phyloP scores from a whole-genome alignment of 805 yeast genomes.

The Saturnispora sekii region DNA sequence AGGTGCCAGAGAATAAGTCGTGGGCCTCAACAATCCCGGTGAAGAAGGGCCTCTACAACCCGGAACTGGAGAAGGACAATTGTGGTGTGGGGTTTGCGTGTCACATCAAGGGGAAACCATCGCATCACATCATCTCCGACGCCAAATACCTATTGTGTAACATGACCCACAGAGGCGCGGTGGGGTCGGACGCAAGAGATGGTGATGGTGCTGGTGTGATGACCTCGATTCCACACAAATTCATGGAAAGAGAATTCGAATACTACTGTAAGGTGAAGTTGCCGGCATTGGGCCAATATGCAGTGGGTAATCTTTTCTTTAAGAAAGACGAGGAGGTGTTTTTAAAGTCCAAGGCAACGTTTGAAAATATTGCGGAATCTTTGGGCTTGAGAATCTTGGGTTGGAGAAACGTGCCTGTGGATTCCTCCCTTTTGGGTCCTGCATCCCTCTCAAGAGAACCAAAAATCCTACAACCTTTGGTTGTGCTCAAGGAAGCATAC shows the following conservation, averaged over 20 bases:
- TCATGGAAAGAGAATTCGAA: slow-evolving; percentile 76
- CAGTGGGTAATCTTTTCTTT: slow-evolving; percentile 91
- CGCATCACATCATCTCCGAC: slow-evolving; percentile 91
- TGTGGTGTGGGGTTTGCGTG: slow-evolving; percentile 97
- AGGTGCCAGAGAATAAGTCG: slow-evolving; percentile 65
- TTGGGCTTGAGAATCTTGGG: slow-evolving; percentile 79
- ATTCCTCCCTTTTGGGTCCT: slow-evolving; percentile 88
- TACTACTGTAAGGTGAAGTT: slow-evolving; percentile 55
- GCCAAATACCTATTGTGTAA: slow-evolving; percentile 82
- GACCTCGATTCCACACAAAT: slow-evolving; percentile 84
- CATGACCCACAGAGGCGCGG: slow-evolving; percentile 99
- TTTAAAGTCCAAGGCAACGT: slow-evolving; percentile 60
- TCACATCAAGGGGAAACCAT: slow-evolving; percentile 76
- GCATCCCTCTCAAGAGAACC: slow-evolving; percentile 94
- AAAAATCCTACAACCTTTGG: slow-evolving; percentile 82
- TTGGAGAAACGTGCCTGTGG: slow-evolving; percentile 94
- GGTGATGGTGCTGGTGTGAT: slow-evolving; percentile 99
- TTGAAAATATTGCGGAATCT: slow-evolving; percentile 69
- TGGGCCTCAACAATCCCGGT: slow-evolving; percentile 91
- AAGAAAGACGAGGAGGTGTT: slow-evolving; percentile 72
- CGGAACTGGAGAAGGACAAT: slow-evolving; percentile 89
- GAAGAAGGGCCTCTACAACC: slow-evolving; percentile 85
- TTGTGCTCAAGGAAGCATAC: slow-evolving; percentile 51
- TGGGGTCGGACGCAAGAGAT: slow-evolving; percentile 88
- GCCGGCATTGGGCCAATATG: slow-evolving; percentile 81